Evolutionary conservation across 305 asterid species (phyloP).

Genomic region (Nicotiana rustica): DNA sequence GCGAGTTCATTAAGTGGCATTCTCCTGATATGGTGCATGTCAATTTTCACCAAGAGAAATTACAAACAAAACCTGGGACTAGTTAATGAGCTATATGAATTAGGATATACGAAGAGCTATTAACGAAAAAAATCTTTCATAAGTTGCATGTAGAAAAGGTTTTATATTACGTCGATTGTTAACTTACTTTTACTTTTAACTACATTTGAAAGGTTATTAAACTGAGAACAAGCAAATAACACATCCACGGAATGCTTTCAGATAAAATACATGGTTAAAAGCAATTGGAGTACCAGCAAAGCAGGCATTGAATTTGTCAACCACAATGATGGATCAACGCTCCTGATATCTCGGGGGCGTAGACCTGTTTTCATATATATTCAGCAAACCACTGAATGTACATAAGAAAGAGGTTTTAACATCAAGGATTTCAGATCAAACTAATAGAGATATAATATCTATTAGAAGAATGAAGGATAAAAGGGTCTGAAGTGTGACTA

Average conservation of each 20-base stretch:
- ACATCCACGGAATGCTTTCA: background rate
- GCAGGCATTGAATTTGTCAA: constrained; percentile 96
- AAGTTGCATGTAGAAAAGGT: constrained; percentile 28
- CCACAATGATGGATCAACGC: constrained; percentile 99
- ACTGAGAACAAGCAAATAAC: background rate
- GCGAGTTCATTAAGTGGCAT: constrained; percentile 5
- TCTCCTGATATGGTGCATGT: background rate
- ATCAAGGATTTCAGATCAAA: background rate
- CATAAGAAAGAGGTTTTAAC: constrained; percentile 8
- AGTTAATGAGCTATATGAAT: background rate
- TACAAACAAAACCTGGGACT: background rate
- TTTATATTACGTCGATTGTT: background rate
- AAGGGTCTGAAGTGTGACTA: background rate
- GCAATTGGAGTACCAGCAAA: constrained; percentile 64
- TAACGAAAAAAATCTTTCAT: background rate
- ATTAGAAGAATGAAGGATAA: constrained; percentile 19
- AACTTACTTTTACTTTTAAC: background rate
- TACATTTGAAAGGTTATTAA: background rate
- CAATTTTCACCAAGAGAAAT: constrained; percentile 13
- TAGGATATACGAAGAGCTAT: background rate
- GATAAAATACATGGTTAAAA: background rate
- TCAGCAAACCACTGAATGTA: constrained; percentile 24
- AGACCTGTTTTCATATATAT: constrained; percentile 60
- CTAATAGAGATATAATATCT: background rate
- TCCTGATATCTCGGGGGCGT: constrained; percentile 96